Conservation (phyloP, 2,329 filamentous ascomycete species). For the Ophiostoma tasmaniense region DNA sequence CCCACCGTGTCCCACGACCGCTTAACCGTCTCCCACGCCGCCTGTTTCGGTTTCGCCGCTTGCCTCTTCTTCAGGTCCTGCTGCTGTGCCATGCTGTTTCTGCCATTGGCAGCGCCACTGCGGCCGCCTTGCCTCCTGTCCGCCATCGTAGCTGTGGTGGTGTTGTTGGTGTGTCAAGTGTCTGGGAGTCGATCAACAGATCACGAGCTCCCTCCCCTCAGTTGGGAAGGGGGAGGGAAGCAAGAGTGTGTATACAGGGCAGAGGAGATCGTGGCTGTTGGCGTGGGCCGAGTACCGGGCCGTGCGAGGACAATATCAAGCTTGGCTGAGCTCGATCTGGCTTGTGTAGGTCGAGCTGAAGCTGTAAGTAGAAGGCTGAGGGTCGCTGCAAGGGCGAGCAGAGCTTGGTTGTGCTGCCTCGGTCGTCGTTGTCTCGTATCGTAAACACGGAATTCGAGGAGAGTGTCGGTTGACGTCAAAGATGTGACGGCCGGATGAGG, state of each 20-base stretch:
- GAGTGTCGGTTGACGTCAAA: background rate
- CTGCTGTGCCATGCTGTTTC: background rate
- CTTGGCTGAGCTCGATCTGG: background rate
- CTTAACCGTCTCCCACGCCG: slow-evolving; percentile 59
- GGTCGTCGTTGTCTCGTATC: background rate
- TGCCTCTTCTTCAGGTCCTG: slow-evolving; percentile 21
- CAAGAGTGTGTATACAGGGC: background rate
- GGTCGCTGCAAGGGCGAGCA: background rate
- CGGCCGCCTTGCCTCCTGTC: slow-evolving; percentile 31
- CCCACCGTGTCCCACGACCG: slow-evolving; percentile 65
- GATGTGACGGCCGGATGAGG: background rate
- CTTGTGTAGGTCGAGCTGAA: background rate
- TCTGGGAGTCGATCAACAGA: background rate
- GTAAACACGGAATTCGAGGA: background rate
- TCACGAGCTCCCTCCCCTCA: background rate
- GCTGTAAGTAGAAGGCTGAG: background rate
- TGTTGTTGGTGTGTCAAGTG: background rate
- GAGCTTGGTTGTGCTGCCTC: background rate
- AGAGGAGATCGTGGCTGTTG: background rate
- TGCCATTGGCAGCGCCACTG: background rate
- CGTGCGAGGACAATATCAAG: background rate
- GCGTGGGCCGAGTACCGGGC: background rate
- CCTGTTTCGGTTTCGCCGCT: slow-evolving; percentile 31
- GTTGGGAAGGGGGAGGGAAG: background rate
- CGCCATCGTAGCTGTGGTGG: slow-evolving; percentile 43